Evolutionary conservation across 495 filamentous ascomycete species (phyloP), one percentile per base, ranked within the genome.

Genomic region (Penicillium arizonense): DNA sequence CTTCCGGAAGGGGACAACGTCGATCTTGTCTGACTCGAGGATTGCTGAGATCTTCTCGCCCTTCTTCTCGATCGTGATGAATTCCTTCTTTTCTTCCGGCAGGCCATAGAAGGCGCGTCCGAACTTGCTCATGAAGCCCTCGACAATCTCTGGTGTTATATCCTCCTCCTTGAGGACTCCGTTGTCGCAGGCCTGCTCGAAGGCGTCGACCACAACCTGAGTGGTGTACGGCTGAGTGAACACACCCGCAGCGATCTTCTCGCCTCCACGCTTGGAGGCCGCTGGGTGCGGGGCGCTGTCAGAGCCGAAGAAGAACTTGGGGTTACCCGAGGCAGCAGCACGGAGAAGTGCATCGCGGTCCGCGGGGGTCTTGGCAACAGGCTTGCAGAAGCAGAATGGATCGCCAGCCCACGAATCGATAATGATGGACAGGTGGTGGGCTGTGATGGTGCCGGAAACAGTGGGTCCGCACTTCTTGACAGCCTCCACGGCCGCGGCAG

Each of bases 211-310:
- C 30, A 93, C 87, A 24, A 87, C 76, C 49, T 87, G 83, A 12
- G 89, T 84, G n/a, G 83, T 85, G 62, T 85, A 89, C n/a, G 89
- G 87, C 67, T 96, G 91, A 7, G 91, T 96, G 73, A 95, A 96
- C 6, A 93, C 87, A 21, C 93, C 91, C 4, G 89, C 90, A 5
- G 90, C 88, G n/a, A 77, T 70, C 70, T 80, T 87, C 44, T 76
- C 75, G 42, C 69, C 76, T 50, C 78, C 82, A 50, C 83, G 79
- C 76, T 96, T 96, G 44, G 87, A 82, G 12, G 70, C 65, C 12
- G 86, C 79, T 8, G 86, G 85, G 72, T 97, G 92, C 20, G 93
- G 92, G 28, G 87, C 87, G 39, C 80, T 83, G 63, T 90, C 87
- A 28, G 64, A 77, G 56, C 76, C 71, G 50, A 96, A 82, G 78